Conservation (phyloP, 768 basidiomycete genomes). For the Crucibulum laeve region DNA sequence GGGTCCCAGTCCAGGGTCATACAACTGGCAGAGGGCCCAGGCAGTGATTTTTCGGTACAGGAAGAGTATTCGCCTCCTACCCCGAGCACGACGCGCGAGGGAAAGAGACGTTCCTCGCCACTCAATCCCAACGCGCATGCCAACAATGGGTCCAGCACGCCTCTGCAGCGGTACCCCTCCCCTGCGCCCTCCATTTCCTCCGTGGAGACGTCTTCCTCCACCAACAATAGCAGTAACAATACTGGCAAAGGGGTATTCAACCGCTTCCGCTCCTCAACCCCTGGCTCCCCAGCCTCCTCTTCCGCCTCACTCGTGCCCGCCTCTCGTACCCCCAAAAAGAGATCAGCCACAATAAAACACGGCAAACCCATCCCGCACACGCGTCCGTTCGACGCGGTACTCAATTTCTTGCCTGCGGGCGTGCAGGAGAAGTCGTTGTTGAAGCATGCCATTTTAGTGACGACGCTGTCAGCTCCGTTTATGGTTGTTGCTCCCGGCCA, state of each 20-base stretch:
- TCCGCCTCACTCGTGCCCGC: background rate
- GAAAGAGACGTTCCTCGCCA: background rate
- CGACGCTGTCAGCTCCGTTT: constrained; percentile 33
- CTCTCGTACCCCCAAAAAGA: too few relatives aligned
- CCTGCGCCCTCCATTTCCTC: constrained; percentile 12
- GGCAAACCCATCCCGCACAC: background rate
- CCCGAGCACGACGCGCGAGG: too few relatives aligned
- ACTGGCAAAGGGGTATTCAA: too few relatives aligned
- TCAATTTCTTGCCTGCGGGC: constrained; percentile 37
- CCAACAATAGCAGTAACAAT: too few relatives aligned
- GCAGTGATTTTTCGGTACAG: constrained; percentile 28
- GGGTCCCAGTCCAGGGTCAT: too few relatives aligned
- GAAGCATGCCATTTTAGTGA: constrained; percentile 40
- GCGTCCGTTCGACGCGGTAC: constrained; percentile 34
- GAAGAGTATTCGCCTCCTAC: too few relatives aligned
- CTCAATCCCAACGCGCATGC: too few relatives aligned
- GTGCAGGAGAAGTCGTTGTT: constrained; percentile 37
- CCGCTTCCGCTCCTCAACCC: background rate
- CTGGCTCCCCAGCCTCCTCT: constrained; percentile 5
- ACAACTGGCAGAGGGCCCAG: constrained; percentile 27
- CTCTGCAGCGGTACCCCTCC: constrained; percentile 7
- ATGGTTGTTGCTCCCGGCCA: constrained; percentile 16
- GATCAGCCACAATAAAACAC: too few relatives aligned
- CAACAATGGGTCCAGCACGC: too few relatives aligned
- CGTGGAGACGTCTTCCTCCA: background rate